Conservation (phyloP, 2,329 filamentous ascomycete genomes). For the Leptosphaerulina australis region DNA sequence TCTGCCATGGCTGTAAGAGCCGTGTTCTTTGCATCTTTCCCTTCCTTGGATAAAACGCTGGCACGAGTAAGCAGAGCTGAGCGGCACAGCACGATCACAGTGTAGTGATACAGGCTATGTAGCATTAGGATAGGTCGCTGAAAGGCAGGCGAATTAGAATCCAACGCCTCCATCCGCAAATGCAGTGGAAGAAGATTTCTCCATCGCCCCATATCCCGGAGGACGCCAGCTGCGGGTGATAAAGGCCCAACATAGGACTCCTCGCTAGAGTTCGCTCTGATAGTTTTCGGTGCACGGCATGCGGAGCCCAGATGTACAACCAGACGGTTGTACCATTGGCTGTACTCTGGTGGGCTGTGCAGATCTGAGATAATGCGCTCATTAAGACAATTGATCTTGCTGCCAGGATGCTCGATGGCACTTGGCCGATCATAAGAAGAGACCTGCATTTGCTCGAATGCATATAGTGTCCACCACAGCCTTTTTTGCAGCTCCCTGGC, state of each 20-base stretch:
- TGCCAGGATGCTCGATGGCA: conserved; percentile 49
- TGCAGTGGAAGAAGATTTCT: conserved; percentile 48
- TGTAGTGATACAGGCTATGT: conserved; percentile 52
- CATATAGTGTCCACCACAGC: conserved; percentile 61
- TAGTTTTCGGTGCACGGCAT: conserved; percentile 47
- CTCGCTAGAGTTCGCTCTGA: conserved; percentile 37
- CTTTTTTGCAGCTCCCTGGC: conserved; percentile 55
- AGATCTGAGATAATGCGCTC: conserved; percentile 45
- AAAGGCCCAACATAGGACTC: conserved; percentile 48
- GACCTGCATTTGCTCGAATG: conserved; percentile 55
- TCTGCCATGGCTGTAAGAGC: conserved; percentile 46
- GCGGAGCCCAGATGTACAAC: conserved; percentile 48
- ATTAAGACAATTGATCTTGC: conserved; percentile 45
- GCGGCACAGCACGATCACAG: conserved; percentile 48
- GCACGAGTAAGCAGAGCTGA: conserved; percentile 49
- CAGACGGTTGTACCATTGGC: conserved; percentile 48
- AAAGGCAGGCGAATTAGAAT: conserved; percentile 41
- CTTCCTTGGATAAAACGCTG: conserved; percentile 38
- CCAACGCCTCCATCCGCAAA: conserved; percentile 42
- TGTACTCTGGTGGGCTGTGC: conserved; percentile 47
- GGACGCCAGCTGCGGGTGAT: conserved; percentile 47
- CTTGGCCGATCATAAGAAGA: conserved; percentile 54
- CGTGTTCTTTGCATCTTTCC: conserved; percentile 33
- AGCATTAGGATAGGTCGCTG: conserved; percentile 50
- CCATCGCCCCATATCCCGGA: conserved; percentile 51